Percentiles rank a stretch among this genome's conserved stretches.
phyloP scores from a whole-genome alignment of 2,329 filamentous ascomycete species.

The Amphichorda felina region DNA sequence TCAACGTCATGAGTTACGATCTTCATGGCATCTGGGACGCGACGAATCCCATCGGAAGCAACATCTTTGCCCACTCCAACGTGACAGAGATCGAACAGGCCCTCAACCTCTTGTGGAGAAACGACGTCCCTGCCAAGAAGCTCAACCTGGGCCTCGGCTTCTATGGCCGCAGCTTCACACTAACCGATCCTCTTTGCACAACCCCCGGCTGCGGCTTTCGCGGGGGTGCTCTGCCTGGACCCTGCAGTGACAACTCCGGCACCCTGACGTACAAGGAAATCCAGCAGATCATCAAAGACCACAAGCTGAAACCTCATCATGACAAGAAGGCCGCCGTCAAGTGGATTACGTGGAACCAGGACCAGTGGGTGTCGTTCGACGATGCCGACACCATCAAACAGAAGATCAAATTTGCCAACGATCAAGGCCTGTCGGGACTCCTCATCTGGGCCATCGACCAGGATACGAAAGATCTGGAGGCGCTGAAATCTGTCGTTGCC shows the following conservation, averaged over 20 bases:
- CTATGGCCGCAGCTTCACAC: constrained; percentile 20
- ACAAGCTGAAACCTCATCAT: neutral
- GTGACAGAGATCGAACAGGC: constrained; percentile 30
- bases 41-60: constrained; percentile 7
- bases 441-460: constrained; percentile 15
- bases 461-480: no score
- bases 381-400: constrained; percentile 2
- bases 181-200: constrained; percentile 7
- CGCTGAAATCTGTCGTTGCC: no score
- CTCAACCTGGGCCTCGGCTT: constrained; percentile 29
- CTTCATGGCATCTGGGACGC: constrained; percentile 18
- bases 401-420: neutral
- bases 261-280: constrained; percentile 13
- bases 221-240: constrained; percentile 4
- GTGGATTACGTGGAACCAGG: constrained; percentile 1
- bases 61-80: constrained; percentile 28
- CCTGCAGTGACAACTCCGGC: constrained; percentile 12
- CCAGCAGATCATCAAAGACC: constrained; percentile 8
- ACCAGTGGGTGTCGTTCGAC: constrained; percentile 4
- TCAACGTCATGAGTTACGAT: constrained; percentile 7
- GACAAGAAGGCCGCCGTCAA: constrained; percentile 3
- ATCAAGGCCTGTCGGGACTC: neutral
- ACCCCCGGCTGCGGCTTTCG: constrained; percentile 8
- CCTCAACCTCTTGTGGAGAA: constrained; percentile 32
- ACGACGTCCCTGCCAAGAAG: constrained; percentile 24